These are phyloP conservation scores for Phytophthora hibernalis DNA, from an alignment of 352 stramenopile species.

Conservation along the genomic window DNA sequence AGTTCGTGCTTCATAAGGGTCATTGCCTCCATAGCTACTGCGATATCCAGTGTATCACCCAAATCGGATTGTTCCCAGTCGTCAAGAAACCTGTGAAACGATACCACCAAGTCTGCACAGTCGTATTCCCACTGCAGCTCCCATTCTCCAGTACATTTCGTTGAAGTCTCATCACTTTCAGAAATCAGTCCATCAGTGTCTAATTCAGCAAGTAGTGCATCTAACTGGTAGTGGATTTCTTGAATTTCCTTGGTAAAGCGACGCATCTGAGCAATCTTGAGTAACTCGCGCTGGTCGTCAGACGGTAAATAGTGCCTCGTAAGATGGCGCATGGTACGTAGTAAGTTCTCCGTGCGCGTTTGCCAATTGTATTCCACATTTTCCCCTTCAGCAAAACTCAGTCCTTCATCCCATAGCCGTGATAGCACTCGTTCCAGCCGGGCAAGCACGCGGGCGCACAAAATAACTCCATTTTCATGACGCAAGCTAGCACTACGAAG, in stretches of 20 bases:
- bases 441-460: constrained; percentile 35
- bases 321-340: constrained; percentile 39
- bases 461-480: constrained; percentile 25
- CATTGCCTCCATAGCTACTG: constrained; percentile 26
- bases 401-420: constrained; percentile 36
- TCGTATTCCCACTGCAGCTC: constrained; percentile 38
- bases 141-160: constrained; percentile 18
- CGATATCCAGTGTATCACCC: neutral
- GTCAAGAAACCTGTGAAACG: constrained; percentile 29
- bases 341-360: constrained; percentile 40
- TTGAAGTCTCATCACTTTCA: constrained; percentile 8
- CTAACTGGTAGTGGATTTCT: constrained; percentile 35
- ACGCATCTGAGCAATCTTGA: constrained; percentile 33
- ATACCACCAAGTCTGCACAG: constrained; percentile 24
- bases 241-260: constrained; percentile 42
- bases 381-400: constrained; percentile 26
- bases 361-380: constrained; percentile 37
- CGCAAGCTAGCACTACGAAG: constrained; percentile 32
- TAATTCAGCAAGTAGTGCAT: constrained; percentile 37
- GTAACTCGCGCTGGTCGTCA: constrained; percentile 18
- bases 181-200: constrained; percentile 13
- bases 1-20: constrained; percentile 38
- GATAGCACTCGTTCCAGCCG: constrained; percentile 36
- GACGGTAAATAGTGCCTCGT: constrained; percentile 31
- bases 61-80: constrained; percentile 1